These are phyloP conservation scores for Neurospora sp. DNA, from an alignment of 495 filamentous ascomycete genomes.

Conservation along the genomic window DNA sequence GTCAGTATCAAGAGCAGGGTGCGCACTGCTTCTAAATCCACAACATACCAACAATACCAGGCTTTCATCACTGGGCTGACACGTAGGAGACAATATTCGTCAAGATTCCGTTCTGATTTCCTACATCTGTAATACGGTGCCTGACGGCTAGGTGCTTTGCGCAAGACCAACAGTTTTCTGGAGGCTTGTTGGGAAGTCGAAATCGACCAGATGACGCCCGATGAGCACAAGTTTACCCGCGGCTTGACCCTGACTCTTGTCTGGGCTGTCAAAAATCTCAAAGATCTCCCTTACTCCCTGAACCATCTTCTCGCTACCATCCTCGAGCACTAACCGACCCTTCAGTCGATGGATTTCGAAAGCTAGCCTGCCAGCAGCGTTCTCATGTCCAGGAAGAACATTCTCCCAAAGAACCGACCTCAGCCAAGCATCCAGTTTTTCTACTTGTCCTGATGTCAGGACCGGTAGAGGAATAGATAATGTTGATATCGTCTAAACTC, in stretches of 20 bases:
- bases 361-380: slow-evolving; percentile 2
- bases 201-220: slow-evolving; percentile 51
- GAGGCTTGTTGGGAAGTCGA: slow-evolving; percentile 35
- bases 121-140: neutral
- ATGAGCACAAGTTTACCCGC: slow-evolving; percentile 73
- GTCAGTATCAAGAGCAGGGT: neutral
- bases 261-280: slow-evolving; percentile 65
- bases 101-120: neutral
- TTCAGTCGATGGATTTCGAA: slow-evolving; percentile 84
- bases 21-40: neutral
- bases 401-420: slow-evolving; percentile 77
- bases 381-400: slow-evolving; percentile 40
- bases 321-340: slow-evolving; percentile 53
- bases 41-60: neutral
- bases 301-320: slow-evolving; percentile 62
- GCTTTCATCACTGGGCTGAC: neutral
- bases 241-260: slow-evolving; percentile 4
- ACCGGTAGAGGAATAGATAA: slow-evolving; percentile 53
- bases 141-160: neutral
- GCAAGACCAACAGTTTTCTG: slow-evolving; percentile 11
- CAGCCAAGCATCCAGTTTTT: slow-evolving; percentile 69
- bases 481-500: slow-evolving; percentile 75
- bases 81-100: neutral
- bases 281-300: slow-evolving; percentile 92
- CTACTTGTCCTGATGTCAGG: slow-evolving; percentile 43